Percentiles rank a stretch among this genome's conserved stretches.
phyloP scores from a whole-genome alignment of 2,329 filamentous ascomycete genomes.

The Trichoderma polysporum region DNA sequence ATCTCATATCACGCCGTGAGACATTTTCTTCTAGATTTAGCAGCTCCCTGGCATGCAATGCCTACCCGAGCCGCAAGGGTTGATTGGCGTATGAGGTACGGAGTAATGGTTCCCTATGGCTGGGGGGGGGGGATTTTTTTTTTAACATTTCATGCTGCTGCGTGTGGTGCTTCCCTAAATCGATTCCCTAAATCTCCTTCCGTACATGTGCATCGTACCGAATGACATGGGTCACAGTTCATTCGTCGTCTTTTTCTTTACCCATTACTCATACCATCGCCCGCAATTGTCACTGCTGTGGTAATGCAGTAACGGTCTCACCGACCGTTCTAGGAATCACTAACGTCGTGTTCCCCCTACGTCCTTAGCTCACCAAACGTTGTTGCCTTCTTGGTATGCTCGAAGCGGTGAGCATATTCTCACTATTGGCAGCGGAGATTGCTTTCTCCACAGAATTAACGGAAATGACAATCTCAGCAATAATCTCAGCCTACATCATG shows the following conservation, averaged over 20 bases:
- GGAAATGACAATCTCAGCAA: background rate
- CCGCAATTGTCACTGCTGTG: background rate
- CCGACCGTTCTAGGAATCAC: constrained; percentile 10
- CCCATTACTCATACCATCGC: background rate
- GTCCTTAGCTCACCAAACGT: background rate
- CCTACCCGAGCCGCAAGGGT: constrained; percentile 4
- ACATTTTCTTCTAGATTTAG: constrained; percentile 11
- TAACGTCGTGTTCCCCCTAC: background rate
- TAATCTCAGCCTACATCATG: constrained; percentile 2
- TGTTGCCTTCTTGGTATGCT: constrained; percentile 1
- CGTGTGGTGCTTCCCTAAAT: constrained; percentile 1
- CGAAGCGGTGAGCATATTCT: constrained; percentile 11
- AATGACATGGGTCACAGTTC: background rate
- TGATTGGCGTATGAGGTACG: background rate
- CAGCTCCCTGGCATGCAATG: constrained; percentile 8
- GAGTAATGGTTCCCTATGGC: background rate
- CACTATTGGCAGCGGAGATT: constrained; percentile 4
- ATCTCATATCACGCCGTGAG: constrained; percentile 12
- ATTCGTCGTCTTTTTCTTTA: background rate
- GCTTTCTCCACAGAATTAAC: constrained; percentile 11
- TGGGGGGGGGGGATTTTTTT: background rate
- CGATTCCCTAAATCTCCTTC: background rate
- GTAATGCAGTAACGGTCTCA: constrained; percentile 3
- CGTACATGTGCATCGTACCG: background rate
- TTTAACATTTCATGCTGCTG: background rate